These are phyloP conservation scores for Glaciozyma antarctica DNA, from an alignment of 768 basidiomycete species.

Conservation along the genomic window DNA sequence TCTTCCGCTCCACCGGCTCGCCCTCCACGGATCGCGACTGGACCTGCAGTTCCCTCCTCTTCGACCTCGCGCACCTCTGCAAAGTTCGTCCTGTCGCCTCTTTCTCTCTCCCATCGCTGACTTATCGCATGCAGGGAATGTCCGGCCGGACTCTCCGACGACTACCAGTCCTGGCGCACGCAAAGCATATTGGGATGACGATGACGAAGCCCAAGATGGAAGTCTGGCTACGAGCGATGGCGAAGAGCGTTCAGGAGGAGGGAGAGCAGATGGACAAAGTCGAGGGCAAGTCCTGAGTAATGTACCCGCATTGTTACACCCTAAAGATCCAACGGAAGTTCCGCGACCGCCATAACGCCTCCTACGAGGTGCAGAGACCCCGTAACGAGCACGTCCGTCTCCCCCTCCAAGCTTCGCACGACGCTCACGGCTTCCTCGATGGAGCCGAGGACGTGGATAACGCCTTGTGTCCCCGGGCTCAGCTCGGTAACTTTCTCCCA, in stretches of 20 bases:
- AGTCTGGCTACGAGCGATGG: conserved; percentile 77
- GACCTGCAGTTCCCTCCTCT: conserved; percentile 17
- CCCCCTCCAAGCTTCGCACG: conserved; percentile 43
- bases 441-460: conserved; percentile 71
- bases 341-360: conserved; percentile 83
- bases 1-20: not conserved
- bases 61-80: conserved; percentile 60
- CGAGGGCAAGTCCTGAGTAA: too few species aligned
- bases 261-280: conserved; percentile 33
- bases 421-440: conserved; percentile 77
- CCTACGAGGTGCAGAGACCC: conserved; percentile 92
- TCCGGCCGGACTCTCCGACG: conserved; percentile 86
- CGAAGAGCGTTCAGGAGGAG: conserved; percentile 53
- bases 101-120: not conserved
- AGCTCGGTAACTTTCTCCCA: conserved; percentile 54
- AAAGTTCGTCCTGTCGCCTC: conserved; percentile 50
- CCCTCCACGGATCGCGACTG: conserved; percentile 10
- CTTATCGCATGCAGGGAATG: conserved; percentile 52
- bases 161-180: conserved; percentile 87
- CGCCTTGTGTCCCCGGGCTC: conserved; percentile 46
- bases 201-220: conserved; percentile 41
- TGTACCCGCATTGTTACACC: not conserved
- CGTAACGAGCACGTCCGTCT: conserved; percentile 52
- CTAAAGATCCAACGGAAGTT: conserved; percentile 52
- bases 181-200: conserved; percentile 55